phyloP scores from a whole-genome alignment of 1,284 basidiomycete species.

The Cryptococcus sp. region DNA sequence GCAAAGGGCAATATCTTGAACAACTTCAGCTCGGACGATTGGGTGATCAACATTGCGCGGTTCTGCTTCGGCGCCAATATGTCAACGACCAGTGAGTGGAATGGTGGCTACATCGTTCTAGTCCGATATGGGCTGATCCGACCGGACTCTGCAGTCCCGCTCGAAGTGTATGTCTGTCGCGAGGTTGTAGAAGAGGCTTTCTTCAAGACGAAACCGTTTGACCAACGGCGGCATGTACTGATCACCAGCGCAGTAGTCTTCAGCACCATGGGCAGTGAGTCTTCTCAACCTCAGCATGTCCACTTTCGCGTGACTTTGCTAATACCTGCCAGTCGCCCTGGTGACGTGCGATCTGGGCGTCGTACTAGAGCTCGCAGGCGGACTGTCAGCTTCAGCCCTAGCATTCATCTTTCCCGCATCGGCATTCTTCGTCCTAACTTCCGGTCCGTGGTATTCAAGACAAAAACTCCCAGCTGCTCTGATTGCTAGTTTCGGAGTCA shows the following conservation, averaged over 20 bases:
- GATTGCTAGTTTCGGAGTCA: constrained; percentile 72
- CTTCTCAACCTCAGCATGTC: too few species aligned
- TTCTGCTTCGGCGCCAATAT: constrained; percentile 97
- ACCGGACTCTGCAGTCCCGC: constrained; percentile 48
- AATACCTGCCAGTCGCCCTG: constrained; percentile 77
- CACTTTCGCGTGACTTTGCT: too few species aligned
- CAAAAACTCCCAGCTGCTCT: constrained; percentile 71
- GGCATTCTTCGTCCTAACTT: constrained; percentile 76
- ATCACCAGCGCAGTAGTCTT: constrained; percentile 86
- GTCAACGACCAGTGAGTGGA: constrained; percentile 73
- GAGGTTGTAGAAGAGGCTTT: constrained; percentile 91
- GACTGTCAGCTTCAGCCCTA: constrained; percentile 87
- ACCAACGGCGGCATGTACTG: constrained; percentile 79
- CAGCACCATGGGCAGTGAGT: constrained; percentile 76
- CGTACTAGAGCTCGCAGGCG: constrained; percentile 96
- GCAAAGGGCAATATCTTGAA: constrained; percentile 83
- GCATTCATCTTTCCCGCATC: constrained; percentile 92
- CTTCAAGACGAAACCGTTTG: constrained; percentile 81
- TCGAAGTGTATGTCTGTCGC: constrained; percentile 40
- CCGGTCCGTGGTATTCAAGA: constrained; percentile 65
- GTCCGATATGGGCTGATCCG: constrained; percentile 40
- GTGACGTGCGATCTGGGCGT: constrained; percentile 96
- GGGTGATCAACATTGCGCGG: constrained; percentile 87
- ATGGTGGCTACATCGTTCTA: not conserved
- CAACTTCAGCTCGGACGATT: constrained; percentile 78